Evolutionary conservation across 345 rosid genomes (phyloP).

Genomic region (Aquilaria yunnanensis): DNA sequence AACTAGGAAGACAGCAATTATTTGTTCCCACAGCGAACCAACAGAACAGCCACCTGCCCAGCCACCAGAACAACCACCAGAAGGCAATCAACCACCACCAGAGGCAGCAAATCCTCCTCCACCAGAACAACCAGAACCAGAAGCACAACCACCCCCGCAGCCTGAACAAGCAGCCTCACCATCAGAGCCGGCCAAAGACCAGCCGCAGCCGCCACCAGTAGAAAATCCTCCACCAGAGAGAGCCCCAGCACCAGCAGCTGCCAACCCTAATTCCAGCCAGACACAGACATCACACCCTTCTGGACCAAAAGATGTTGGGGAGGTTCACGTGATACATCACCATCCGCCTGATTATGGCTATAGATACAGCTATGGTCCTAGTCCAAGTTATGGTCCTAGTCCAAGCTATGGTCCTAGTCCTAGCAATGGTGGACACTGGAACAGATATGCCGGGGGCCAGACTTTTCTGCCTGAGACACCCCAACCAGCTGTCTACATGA

Average conservation of each 20-base stretch:
- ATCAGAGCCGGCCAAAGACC: constrained; percentile 37
- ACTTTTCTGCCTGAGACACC: constrained; percentile 4
- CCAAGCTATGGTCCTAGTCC: constrained; percentile 16
- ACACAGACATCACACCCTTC: constrained; percentile 22
- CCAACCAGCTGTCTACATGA: constrained; percentile 26
- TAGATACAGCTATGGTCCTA: constrained; percentile 26
- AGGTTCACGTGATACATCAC: constrained; percentile 41
- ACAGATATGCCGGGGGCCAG: neutral
- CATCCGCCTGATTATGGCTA: constrained; percentile 41
- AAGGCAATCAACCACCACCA: constrained; percentile 26
- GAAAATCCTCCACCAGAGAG: constrained; percentile 29
- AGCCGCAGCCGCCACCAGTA: constrained; percentile 26
- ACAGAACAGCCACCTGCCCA: constrained; percentile 29
- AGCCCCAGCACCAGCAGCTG: constrained; percentile 15
- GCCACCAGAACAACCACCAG: constrained; percentile 34
- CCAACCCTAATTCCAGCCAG: constrained; percentile 26
- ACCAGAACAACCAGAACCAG: constrained; percentile 27
- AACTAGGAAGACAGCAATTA: constrained; percentile 54
- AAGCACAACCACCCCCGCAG: constrained; percentile 32
- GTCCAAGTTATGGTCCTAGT: constrained; percentile 18
- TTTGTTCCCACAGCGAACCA: constrained; percentile 41
- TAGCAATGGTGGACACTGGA: neutral
- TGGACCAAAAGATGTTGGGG: constrained; percentile 40
- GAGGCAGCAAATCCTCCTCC: constrained; percentile 32
- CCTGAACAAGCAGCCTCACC: constrained; percentile 23